phyloP scores from a whole-genome alignment of 176 grass and related monocot genomes.

The Oryza meridionalis region DNA sequence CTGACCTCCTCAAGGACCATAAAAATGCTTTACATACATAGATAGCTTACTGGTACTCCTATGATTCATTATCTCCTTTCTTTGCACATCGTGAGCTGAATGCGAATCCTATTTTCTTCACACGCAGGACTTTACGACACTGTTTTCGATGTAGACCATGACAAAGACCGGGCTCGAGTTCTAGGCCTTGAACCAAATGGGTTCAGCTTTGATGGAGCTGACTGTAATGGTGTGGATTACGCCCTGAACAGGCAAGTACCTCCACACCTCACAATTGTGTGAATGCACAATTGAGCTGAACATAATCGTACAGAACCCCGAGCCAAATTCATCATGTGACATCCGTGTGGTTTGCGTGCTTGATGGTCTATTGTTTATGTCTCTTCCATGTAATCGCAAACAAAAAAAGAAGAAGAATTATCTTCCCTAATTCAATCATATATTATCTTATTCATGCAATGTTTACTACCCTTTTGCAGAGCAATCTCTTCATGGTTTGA shows the following conservation, averaged over 20 bases:
- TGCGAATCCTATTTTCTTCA: background rate
- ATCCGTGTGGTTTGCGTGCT: too few species aligned
- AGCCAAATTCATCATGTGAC: too few species aligned
- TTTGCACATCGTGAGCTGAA: constrained; percentile 1
- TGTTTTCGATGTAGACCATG: constrained; percentile 75
- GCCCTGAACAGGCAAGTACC: constrained; percentile 70
- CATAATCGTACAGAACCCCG: too few species aligned
- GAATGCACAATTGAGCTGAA: background rate
- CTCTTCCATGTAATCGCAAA: background rate
- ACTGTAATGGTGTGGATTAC: constrained; percentile 58
- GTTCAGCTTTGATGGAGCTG: constrained; percentile 80
- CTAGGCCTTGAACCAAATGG: constrained; percentile 79
- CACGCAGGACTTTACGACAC: constrained; percentile 82
- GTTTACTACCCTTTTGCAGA: constrained; percentile 44
- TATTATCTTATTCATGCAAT: background rate
- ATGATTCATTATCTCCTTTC: background rate
- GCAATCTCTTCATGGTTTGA: constrained; percentile 73
- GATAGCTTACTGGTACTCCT: constrained; percentile 12
- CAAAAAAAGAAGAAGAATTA: background rate
- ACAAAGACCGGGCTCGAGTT: constrained; percentile 68
- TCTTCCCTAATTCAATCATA: background rate
- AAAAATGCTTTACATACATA: background rate
- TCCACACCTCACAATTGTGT: background rate
- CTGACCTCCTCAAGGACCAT: too few species aligned
- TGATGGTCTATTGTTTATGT: background rate